phyloP scores from a whole-genome alignment of 192 early-diverging fungal species.

The Entomortierella beljakovae region DNA sequence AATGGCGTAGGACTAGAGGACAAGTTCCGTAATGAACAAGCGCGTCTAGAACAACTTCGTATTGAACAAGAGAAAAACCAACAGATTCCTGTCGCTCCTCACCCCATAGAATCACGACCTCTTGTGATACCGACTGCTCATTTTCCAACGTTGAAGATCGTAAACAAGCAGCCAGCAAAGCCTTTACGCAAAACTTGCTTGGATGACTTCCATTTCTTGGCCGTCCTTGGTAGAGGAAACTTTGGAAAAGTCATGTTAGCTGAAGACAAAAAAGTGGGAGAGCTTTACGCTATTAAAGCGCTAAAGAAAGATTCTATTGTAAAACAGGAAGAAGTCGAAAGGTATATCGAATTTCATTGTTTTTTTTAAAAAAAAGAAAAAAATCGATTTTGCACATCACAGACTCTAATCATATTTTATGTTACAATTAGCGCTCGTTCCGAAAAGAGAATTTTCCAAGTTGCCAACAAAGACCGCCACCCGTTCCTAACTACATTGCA shows the following conservation, averaged over 20 bases:
- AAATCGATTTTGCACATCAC: constrained; percentile 50
- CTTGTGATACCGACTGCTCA: constrained; percentile 39
- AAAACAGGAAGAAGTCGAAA: constrained; percentile 84
- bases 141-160: constrained; percentile 46
- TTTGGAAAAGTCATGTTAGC: constrained; percentile 99
- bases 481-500: constrained; percentile 97
- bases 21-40: constrained; percentile 47
- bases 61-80: constrained; percentile 46
- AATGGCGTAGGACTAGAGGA: constrained; percentile 13
- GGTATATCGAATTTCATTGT: constrained; percentile 19
- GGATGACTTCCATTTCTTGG: constrained; percentile 94
- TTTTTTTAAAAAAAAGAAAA: too few species aligned
- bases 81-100: constrained; percentile 10
- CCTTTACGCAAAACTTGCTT: constrained; percentile 73
- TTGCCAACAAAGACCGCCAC: constrained; percentile 90
- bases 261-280: constrained; percentile 85
- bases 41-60: constrained; percentile 44
- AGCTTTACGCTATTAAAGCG: constrained; percentile 95
- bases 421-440: constrained; percentile 74
- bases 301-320: constrained; percentile 98
- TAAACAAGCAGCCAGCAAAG: constrained; percentile 44
- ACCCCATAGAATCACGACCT: constrained; percentile 22
- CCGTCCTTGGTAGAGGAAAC: constrained; percentile 97
- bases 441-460: constrained; percentile 94
- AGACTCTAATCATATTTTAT: neutral